Percentiles rank a stretch among this genome's conserved stretches.
These are phyloP conservation scores for Fusarium xyrophilum DNA, from an alignment of 2,329 filamentous ascomycete genomes.

Conservation along the genomic window DNA sequence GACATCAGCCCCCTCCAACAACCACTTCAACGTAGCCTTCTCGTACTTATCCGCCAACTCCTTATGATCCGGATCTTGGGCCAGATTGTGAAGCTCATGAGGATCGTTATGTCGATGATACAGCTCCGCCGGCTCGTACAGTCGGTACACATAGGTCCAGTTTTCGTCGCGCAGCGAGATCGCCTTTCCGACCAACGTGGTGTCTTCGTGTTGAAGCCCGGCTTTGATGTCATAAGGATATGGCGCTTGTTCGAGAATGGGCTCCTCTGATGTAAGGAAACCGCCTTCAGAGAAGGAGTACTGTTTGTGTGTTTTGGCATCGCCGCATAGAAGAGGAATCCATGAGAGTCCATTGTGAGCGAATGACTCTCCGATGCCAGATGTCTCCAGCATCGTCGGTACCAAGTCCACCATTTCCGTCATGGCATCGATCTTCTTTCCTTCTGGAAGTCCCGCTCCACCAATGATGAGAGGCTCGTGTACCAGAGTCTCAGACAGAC, in stretches of 20 bases:
- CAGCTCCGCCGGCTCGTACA: conserved; percentile 55
- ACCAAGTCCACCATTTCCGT: conserved; percentile 56
- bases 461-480: conserved; percentile 55
- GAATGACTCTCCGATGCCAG: conserved; percentile 48
- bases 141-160: conserved; percentile 54
- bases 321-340: conserved; percentile 41
- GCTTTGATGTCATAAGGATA: conserved; percentile 57
- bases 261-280: conserved; percentile 53
- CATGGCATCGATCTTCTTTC: conserved; percentile 46
- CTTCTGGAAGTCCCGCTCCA: conserved; percentile 49
- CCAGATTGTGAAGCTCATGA: conserved; percentile 50
- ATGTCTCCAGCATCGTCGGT: conserved; percentile 52
- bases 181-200: conserved; percentile 52
- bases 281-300: conserved; percentile 55
- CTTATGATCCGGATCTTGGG: conserved; percentile 39
- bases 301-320: conserved; percentile 44
- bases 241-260: conserved; percentile 51
- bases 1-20: conserved; percentile 46
- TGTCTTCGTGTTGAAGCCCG: conserved; percentile 54
- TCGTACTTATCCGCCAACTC: conserved; percentile 34
- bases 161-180: conserved; percentile 47
- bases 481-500: conserved; percentile 50
- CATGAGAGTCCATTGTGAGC: conserved; percentile 51
- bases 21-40: conserved; percentile 48
- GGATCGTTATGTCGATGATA: conserved; percentile 50